These are phyloP conservation scores for Dactylellina cionopaga DNA, from an alignment of 2,329 filamentous ascomycete species.

Conservation along the genomic window DNA sequence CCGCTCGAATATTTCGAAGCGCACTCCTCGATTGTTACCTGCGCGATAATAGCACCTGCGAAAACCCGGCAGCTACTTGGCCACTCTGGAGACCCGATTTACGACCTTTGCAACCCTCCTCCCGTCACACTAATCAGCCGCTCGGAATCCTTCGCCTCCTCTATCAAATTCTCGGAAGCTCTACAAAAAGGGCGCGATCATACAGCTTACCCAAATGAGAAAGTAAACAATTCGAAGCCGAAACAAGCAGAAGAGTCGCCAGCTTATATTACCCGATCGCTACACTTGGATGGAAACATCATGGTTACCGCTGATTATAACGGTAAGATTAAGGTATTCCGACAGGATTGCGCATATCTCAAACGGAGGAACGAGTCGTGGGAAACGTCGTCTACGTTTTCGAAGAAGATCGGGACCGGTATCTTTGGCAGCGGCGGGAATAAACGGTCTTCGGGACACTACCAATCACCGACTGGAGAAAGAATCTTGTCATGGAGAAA, in stretches of 20 bases:
- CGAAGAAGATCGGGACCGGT: slow-evolving; percentile 72
- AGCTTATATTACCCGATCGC: slow-evolving; percentile 78
- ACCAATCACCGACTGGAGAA: slow-evolving; percentile 65
- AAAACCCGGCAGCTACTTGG: slow-evolving; percentile 80
- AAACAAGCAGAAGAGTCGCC: slow-evolving; percentile 74
- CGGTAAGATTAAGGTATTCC: slow-evolving; percentile 90
- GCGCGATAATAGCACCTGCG: slow-evolving; percentile 84
- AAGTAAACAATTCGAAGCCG: slow-evolving; percentile 57
- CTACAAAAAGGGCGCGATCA: slow-evolving; percentile 17
- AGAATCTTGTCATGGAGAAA: slow-evolving; percentile 90
- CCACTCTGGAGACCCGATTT: slow-evolving; percentile 88
- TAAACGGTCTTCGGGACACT: slow-evolving; percentile 56
- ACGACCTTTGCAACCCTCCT: slow-evolving; percentile 93
- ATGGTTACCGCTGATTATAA: slow-evolving; percentile 89
- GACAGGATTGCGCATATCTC: slow-evolving; percentile 87
- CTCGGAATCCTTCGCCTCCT: slow-evolving; percentile 70
- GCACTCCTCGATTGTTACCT: slow-evolving; percentile 86
- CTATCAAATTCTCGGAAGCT: slow-evolving; percentile 58
- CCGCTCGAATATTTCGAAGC: slow-evolving; percentile 91
- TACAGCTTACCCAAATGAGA: slow-evolving; percentile 54
- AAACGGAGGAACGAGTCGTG: slow-evolving; percentile 81
- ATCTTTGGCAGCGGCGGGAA: slow-evolving; percentile 64
- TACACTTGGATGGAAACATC: slow-evolving; percentile 84
- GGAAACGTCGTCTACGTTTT: slow-evolving; percentile 81
- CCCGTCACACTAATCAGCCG: slow-evolving; percentile 82